Base-by-base conservation (phyloP, 2,329 filamentous ascomycete species). In the Aureobasidium melanogenum region DNA sequence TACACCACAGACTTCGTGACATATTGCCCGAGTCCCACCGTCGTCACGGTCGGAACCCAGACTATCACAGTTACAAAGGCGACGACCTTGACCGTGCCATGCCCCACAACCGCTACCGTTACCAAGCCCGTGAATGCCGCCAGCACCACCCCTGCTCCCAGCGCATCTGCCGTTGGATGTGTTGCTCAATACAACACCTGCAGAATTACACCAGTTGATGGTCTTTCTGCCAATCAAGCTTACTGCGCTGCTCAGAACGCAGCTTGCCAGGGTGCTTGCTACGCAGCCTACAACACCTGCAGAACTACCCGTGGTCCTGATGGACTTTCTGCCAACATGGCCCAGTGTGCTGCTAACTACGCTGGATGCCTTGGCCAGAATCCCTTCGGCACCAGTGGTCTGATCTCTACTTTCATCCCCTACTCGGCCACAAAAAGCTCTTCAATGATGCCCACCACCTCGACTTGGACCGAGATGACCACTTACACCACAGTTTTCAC, bases 1-100 rank as follows among this genome's bases (percentile, higher is more conserved):
- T 48, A 39, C 56, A 41, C 56, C 2, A 59, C 63, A 1, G 32
- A 22, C 43, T 68, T 66, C 51, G 64, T 56, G 22, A 68, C 67
- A 47, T 67, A 67, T 54, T 41, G 67, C 65, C 22, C 66, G 3
- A 66, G 59, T 17, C 50, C 38, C 65, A 69, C 55, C 2, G 28
- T 24, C 5, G 57, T 63, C 32, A 61, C 52, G 19, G 47, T 60
- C n/a, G 38, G 61, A 43, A 44, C 28, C 24, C 22, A 55, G 24
- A 61, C 57, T 4, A 60, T 60, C 62, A 63, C 62, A 17, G 57
- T 61, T 28, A 44, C 62, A 10, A 46, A 51, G 4, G 62, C 62
- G 9, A 63, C 62, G 10, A 63, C 62, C 12, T 43, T 63, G 39
- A 61, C 57, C n/a, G 58, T 63, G 24, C n/a, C 57, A 26, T 50